Evolutionary conservation across 2,329 filamentous ascomycete genomes (phyloP).

Genomic region (Didymella pinodella): DNA sequence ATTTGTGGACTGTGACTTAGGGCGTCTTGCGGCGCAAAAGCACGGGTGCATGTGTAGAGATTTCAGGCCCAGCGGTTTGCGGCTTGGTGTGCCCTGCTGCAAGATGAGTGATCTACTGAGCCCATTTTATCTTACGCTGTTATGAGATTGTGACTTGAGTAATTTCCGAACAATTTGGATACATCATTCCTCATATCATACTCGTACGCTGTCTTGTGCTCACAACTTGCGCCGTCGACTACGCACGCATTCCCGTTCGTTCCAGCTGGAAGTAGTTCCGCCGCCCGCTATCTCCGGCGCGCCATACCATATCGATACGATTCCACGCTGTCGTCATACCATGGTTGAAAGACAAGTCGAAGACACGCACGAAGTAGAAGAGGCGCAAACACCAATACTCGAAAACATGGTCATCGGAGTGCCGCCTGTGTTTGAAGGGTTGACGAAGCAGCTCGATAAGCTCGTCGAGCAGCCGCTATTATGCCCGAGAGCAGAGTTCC

Average conservation of each 20-base stretch:
- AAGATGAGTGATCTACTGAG: constrained; percentile 16
- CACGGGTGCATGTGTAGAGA: constrained; percentile 16
- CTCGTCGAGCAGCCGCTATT: constrained; percentile 47
- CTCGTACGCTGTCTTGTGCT: neutral
- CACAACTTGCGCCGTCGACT: constrained; percentile 1
- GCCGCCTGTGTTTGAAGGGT: constrained; percentile 47
- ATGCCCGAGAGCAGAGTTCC: constrained; percentile 42
- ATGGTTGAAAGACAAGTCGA: constrained; percentile 30
- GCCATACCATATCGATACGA: constrained; percentile 20
- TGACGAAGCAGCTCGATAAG: constrained; percentile 46
- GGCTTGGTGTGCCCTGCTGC: constrained; percentile 14
- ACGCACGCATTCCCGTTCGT: constrained; percentile 13
- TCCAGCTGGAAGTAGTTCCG: constrained; percentile 9
- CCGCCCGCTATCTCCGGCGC: constrained; percentile 19
- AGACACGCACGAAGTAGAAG: constrained; percentile 35
- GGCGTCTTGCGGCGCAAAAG: constrained; percentile 18
- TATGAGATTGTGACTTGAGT: constrained; percentile 9
- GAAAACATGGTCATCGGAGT: constrained; percentile 51
- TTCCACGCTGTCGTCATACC: constrained; percentile 25
- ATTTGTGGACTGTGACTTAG: constrained; percentile 6
- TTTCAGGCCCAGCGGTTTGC: constrained; percentile 14
- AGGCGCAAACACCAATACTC: constrained; percentile 41
- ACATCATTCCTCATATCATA: neutral
- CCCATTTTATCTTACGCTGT: constrained; percentile 12
- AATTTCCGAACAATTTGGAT: constrained; percentile 8